Base-by-base conservation (phyloP, 2,329 filamentous ascomycete species). In the Bretziella fagacearum region DNA sequence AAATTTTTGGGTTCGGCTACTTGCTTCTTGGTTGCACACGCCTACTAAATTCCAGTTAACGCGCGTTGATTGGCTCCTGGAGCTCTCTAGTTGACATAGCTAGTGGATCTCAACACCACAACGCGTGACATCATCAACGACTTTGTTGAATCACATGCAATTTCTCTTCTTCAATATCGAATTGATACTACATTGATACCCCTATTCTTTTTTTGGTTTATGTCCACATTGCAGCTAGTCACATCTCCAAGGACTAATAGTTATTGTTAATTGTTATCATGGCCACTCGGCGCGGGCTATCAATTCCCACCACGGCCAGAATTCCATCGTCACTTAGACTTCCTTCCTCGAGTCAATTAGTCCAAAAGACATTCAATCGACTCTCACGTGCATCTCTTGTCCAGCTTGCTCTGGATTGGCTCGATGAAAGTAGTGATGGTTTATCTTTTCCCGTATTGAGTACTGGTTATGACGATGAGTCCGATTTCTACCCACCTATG, bases 401-500 rank as follows among this genome's bases (percentile, higher is more conserved):
- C 22, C 73, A 77, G 0, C 70, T 93, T 6, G 81, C 73, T 1
- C 69, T 86, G 18, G 72, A 81, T 63, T 93, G 85, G 85, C 74
- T 93, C 2, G 74, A 80, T 49, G 73, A 79, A 42, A 66, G 69
- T 52, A 79, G 81, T 52, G 65, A 76, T 33, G 61, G 69, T 70
- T 57, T 70, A 81, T 39, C 67, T 57, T 52, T 60, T 32, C 56
- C 60, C 6, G 60, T 61, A 44, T 55, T 66, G 13, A 65, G 72
- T 15, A 63, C 69, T 6, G 63, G 66, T 6, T 65, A 70, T 0
- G 69, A 74, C 8, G 36, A 45, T 22, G 71, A 76, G 1, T 69
- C 75, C 50, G 79, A 81, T 53, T 68, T 81, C 26, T 85, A 86
- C 58, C 75, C 79, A 4, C 74, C 81, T 0, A 79, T 74, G 26